A percentile compares a stretch with the other conserved stretches of the same genome.
These are phyloP conservation scores for Amaranthus hypochondriacus DNA, from an alignment of 148 eudicot species.

Conservation along the genomic window DNA sequence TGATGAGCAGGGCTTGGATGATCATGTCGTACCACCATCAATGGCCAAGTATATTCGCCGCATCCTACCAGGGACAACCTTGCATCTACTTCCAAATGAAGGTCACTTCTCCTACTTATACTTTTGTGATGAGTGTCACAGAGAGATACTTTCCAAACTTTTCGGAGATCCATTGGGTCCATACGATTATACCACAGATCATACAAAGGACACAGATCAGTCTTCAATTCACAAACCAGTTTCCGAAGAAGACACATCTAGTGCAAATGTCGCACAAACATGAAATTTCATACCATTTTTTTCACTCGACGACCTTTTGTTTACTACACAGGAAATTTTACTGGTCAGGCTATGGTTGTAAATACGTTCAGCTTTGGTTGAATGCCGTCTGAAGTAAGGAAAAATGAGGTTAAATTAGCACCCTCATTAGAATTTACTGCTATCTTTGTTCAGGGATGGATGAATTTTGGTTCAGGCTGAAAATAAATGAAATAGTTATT, in stretches of 20 bases:
- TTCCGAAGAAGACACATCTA: constrained; percentile 8
- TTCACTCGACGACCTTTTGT: not conserved
- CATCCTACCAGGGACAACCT: constrained; percentile 46
- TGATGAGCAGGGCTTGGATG: constrained; percentile 72
- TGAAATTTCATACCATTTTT: constrained; percentile 12
- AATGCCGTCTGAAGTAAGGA: not conserved
- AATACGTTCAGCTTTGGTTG: constrained; percentile 12
- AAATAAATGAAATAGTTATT: not conserved
- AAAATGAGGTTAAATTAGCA: not conserved
- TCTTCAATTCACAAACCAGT: not conserved
- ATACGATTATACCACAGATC: constrained; percentile 17
- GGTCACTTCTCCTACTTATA: constrained; percentile 87
- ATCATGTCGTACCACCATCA: constrained; percentile 68
- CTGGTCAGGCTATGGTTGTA: constrained; percentile 17
- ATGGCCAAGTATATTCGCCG: constrained; percentile 67
- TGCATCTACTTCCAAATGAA: constrained; percentile 65
- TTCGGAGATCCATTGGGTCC: constrained; percentile 78
- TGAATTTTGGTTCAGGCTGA: not conserved
- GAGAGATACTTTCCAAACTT: constrained; percentile 57
- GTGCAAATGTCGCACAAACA: constrained; percentile 4
- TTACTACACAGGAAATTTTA: not conserved
- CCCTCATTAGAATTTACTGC: not conserved
- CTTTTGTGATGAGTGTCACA: constrained; percentile 73
- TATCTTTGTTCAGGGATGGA: not conserved
- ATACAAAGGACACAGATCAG: constrained; percentile 8